Evolutionary conservation across 2,329 filamentous ascomycete species (phyloP).

Genomic region (Didymella glomerata): DNA sequence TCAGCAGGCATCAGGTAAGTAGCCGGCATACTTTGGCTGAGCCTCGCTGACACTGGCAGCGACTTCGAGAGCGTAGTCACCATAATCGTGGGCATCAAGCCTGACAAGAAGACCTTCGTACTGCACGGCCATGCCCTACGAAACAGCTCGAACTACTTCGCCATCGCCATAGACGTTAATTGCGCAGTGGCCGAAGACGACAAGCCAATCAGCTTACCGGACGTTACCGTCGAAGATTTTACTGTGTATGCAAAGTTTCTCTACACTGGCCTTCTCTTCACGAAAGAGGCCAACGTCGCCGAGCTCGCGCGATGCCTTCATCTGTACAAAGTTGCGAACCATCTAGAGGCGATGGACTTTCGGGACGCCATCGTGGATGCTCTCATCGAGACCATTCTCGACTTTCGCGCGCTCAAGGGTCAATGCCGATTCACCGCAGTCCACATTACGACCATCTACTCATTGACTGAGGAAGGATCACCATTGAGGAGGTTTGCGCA

Average conservation of each 20-base stretch:
- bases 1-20: conserved; percentile 7
- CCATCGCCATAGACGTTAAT: conserved; percentile 1
- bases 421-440: conserved; percentile 12
- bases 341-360: conserved; percentile 13
- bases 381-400: conserved; percentile 11
- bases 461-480: conserved; percentile 9
- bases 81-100: conserved; percentile 10
- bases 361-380: conserved; percentile 17
- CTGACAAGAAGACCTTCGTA: conserved; percentile 8
- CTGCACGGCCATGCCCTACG: conserved; percentile 7
- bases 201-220: conserved; percentile 5
- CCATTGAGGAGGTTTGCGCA: conserved; percentile 8
- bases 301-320: conserved; percentile 9
- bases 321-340: conserved; percentile 11
- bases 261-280: conserved; percentile 11
- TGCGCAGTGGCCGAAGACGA: not conserved
- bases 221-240: conserved; percentile 5
- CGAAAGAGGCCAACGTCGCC: conserved; percentile 2
- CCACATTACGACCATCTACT: conserved; percentile 6
- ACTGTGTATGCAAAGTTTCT: conserved; percentile 13
- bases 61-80: conserved; percentile 8
- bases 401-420: conserved; percentile 9
- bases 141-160: conserved; percentile 7
- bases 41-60: conserved; percentile 2
- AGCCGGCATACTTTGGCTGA: not conserved